A percentile compares a stretch with the other conserved stretches of the same genome.
These are phyloP conservation scores for Xylaria acuta DNA, from an alignment of 495 filamentous ascomycete genomes.

Conservation along the genomic window DNA sequence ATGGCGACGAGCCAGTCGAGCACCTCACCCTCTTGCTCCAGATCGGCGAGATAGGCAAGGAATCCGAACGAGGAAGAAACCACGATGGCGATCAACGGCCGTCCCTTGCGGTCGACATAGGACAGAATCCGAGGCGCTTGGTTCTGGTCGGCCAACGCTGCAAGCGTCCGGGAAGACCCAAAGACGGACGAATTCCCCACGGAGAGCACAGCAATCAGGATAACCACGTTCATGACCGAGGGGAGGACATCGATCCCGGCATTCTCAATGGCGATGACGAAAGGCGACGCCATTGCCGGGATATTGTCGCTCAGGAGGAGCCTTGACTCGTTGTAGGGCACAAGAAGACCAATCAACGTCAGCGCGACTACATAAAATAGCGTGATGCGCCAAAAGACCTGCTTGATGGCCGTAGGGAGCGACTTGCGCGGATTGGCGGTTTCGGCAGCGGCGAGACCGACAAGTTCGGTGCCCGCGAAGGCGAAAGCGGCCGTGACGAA, in stretches of 20 bases:
- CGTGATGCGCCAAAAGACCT: slow-evolving; percentile 95
- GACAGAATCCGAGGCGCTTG: slow-evolving; percentile 78
- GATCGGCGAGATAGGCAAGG: slow-evolving; percentile 79
- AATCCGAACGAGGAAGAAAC: slow-evolving; percentile 74
- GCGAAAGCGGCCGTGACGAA: slow-evolving; percentile 94
- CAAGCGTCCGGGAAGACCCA: slow-evolving; percentile 84
- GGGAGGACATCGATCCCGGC: slow-evolving; percentile 78
- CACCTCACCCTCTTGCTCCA: slow-evolving; percentile 64
- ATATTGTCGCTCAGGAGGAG: slow-evolving; percentile 65
- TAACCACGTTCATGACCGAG: slow-evolving; percentile 88
- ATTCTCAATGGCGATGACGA: slow-evolving; percentile 85
- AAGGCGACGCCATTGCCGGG: slow-evolving; percentile 76
- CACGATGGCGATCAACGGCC: slow-evolving; percentile 75
- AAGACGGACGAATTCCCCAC: slow-evolving; percentile 90
- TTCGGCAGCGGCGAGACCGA: slow-evolving; percentile 88
- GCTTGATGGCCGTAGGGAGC: slow-evolving; percentile 84
- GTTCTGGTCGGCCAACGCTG: slow-evolving; percentile 82
- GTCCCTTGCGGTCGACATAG: slow-evolving; percentile 85
- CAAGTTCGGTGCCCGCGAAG: slow-evolving; percentile 92
- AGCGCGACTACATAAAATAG: slow-evolving; percentile 85
- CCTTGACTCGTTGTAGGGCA: slow-evolving; percentile 68
- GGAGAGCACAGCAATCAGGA: slow-evolving; percentile 84
- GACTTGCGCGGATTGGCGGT: slow-evolving; percentile 86
- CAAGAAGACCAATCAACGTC: slow-evolving; percentile 73
- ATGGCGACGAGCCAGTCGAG: slow-evolving; percentile 91